Percentiles rank a stretch among this genome's conserved stretches.
Evolutionary conservation across 805 yeast species (phyloP).

Genomic region (Saturnispora zaruensis): DNA sequence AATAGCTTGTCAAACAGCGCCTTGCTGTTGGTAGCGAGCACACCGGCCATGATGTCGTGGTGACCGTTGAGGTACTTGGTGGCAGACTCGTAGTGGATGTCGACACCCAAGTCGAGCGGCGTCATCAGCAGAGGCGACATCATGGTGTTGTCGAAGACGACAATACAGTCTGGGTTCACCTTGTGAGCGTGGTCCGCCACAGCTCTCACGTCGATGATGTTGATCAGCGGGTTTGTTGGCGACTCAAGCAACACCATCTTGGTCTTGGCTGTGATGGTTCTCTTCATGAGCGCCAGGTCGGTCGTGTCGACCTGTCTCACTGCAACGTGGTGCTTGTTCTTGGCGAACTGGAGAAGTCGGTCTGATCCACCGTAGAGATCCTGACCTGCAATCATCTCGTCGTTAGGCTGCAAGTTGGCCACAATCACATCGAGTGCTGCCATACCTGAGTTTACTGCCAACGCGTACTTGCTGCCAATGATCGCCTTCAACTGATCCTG

Average conservation of each 20-base stretch:
- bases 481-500: slow-evolving; percentile 72
- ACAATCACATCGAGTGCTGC: slow-evolving; percentile 76
- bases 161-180: slow-evolving; percentile 55
- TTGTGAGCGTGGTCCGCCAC: slow-evolving; percentile 60
- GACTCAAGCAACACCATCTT: slow-evolving; percentile 77
- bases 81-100: slow-evolving; percentile 88
- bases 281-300: slow-evolving; percentile 48
- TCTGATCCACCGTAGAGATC: slow-evolving; percentile 94
- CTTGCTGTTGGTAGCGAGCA: slow-evolving; percentile 59
- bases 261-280: slow-evolving; percentile 49
- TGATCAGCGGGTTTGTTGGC: slow-evolving; percentile 90
- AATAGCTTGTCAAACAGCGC: slow-evolving; percentile 61
- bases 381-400: slow-evolving; percentile 88
- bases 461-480: slow-evolving; percentile 69
- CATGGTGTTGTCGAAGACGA: slow-evolving; percentile 94
- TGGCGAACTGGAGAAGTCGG: slow-evolving; percentile 67
- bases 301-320: slow-evolving; percentile 81
- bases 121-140: slow-evolving; percentile 84
- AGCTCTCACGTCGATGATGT: slow-evolving; percentile 70
- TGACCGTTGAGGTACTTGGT: slow-evolving; percentile 91
- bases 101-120: slow-evolving; percentile 81
- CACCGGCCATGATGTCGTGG: slow-evolving; percentile 96
- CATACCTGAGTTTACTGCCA: slow-evolving; percentile 89
- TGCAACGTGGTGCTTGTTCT: slow-evolving; percentile 52
- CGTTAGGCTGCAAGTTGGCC: slow-evolving; percentile 69